Evolutionary conservation across 805 yeast genomes (phyloP), one percentile per base, ranked within the genome.

Genomic region (Phaffomyces thermotolerans): DNA sequence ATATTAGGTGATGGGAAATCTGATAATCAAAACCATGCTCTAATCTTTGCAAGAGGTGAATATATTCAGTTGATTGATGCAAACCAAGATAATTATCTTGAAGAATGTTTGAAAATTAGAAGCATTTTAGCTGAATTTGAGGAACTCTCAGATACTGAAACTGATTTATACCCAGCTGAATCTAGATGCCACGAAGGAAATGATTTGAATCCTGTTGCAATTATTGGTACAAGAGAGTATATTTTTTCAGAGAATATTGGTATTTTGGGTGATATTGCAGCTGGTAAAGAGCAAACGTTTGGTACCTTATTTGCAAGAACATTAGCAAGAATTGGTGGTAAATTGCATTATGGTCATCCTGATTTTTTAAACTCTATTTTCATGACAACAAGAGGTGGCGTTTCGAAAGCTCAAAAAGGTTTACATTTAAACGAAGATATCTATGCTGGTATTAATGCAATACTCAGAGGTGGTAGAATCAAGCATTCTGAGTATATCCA

Each of bases 381-480:
- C 59, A 82, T 85, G 90, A 76, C 85, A 4, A 84, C 93, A 2
- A 69, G 95, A 64, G 95, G 95, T 29, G 95, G 95, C 44, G 88
- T 84, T 23, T 84, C 93, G 1, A 85, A 85, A 59, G 89, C 91
- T 10, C 93, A 85, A 58, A 80, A 79, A 54, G 91, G 93, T 7
- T 68, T 85, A 47, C 93, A 85, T 60, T 70, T 85, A 59, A 85
- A 85, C 60, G 95, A 85, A 62, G 95, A 85, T 65, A 84, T 85
- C 40, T 85, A 84, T 62, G 93, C 93, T 22, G 95, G 93, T 43
- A 85, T 85, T 79, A 84, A 75, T 60, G 91, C 89, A 3, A 57
- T 81, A 43, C 63, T 81, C 51, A 72, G 93, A 52, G 93, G 93
- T 36, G 95, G 93, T n/a, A 66, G 86, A 52, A 84, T 85, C 52